These are phyloP conservation scores for Pouteria campechiana DNA, from an alignment of 179 eudicot genomes.

Conservation along the genomic window DNA sequence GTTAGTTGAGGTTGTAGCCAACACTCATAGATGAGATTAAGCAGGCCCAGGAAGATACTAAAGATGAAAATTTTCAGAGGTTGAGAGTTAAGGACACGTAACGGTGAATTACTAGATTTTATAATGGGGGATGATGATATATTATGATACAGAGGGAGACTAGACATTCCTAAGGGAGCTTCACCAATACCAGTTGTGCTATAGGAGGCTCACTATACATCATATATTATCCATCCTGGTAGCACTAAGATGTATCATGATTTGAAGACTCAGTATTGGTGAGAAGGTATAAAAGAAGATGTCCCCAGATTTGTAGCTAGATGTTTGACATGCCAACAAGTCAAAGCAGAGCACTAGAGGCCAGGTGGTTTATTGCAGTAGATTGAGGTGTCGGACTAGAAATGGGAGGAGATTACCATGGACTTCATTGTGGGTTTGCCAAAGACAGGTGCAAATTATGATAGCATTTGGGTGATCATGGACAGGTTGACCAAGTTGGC, in stretches of 20 bases:
- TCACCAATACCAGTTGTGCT: background rate
- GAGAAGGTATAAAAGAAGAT: constrained; percentile 1
- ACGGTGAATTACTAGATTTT: background rate
- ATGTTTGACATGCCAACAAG: background rate
- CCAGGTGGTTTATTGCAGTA: too few relatives aligned
- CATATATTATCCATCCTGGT: background rate
- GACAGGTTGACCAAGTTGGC: too few relatives aligned
- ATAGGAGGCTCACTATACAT: background rate
- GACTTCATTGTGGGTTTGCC: too few relatives aligned
- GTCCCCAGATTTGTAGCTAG: background rate
- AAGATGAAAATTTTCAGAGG: background rate
- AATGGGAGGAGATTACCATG: too few relatives aligned
- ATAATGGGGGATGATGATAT: background rate
- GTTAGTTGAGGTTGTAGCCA: background rate
- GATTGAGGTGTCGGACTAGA: too few relatives aligned
- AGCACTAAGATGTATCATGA: background rate
- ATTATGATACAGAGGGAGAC: background rate
- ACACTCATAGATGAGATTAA: background rate
- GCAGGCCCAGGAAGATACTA: background rate
- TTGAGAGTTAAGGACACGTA: background rate
- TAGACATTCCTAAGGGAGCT: background rate
- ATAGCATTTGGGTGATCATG: too few relatives aligned
- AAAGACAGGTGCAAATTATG: too few relatives aligned
- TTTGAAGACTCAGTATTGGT: background rate
- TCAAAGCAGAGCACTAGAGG: too few relatives aligned